Base-by-base conservation (phyloP, 2,329 filamentous ascomycete genomes). In the Colletotrichum sp. region DNA sequence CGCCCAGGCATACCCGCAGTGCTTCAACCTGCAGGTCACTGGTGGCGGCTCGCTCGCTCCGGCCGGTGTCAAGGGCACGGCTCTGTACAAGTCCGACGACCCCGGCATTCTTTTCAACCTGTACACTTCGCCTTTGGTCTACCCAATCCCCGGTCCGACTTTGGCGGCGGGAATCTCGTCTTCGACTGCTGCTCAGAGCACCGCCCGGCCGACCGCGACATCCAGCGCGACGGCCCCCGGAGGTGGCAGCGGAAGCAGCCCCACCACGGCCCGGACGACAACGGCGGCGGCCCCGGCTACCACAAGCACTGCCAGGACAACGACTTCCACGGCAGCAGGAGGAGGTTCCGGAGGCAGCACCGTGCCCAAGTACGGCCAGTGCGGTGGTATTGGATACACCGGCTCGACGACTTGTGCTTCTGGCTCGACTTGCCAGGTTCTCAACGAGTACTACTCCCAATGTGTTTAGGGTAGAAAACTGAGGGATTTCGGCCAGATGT, bases 1-100 rank as follows among this genome's bases (percentile, higher is more conserved):
- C 71, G 88, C 88, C 3, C 88, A 90, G 80, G 83, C 85, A 66
- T 90, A 90, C 80, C 88, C 88, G 9, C 87, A 89, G 83, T 90
- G 88, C 79, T 82, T 89, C 76, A 89, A 89, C 79, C 80, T 89
- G 59, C 82, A 86, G 78, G 85, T 90, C 67, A 85, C 83, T 57
- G 88, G 88, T 36, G 80, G 82, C 55, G 85, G 85, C 36, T 79
- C 80, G 2, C 77, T 76, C 7, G 72, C 77, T 9, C 79, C 83
- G 8, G 81, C 83, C 3, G 81, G 82, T 9, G 81, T 84, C 63
- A 81, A 81, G 59, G 84, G 83, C 15, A 85, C 83, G 15, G 81
- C 80, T 27, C 82, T 85, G 69, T 87, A 87, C 80, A 82, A 80
- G 8, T 71, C 81, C 3, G 65, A 75, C 13, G 84, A 85, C 73